phyloP scores from a whole-genome alignment of 164 flowering plant genomes.

The Vitis rupestris region DNA sequence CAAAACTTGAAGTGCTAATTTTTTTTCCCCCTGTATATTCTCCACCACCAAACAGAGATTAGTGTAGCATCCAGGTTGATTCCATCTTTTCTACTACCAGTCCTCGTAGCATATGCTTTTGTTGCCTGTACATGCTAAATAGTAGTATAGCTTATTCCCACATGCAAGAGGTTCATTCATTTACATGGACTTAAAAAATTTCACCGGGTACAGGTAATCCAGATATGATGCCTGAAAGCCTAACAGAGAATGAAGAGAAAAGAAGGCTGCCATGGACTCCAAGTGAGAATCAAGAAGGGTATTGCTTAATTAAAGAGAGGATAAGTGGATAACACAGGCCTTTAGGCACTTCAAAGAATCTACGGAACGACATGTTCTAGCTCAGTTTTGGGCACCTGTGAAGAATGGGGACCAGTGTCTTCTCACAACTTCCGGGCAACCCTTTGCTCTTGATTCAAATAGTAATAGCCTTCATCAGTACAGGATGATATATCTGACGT shows the following conservation, averaged over 20 bases:
- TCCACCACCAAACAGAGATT: no score
- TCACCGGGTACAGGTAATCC: conserved; percentile 34
- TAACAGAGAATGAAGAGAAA: conserved; percentile 27
- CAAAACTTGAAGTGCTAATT: no score
- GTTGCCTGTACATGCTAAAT: no score
- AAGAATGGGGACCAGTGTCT: conserved; percentile 59
- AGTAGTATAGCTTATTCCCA: no score
- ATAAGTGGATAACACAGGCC: conserved; percentile 90
- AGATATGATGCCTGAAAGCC: conserved; percentile 29
- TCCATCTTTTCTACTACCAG: no score
- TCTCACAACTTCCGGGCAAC: conserved; percentile 95
- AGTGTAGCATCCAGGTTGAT: no score
- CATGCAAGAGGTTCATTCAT: no score
- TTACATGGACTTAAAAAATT: conserved; percentile 4
- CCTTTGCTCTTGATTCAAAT: conserved; percentile 81
- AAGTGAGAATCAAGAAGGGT: conserved; percentile 49
- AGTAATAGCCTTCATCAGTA: conserved; percentile 79
- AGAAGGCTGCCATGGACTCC: conserved; percentile 34
- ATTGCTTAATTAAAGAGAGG: conserved; percentile 78
- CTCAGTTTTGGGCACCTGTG: conserved; percentile 97
- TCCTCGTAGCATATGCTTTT: no score
- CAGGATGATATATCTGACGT: conserved; percentile 74
- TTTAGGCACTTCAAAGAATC: conserved; percentile 77
- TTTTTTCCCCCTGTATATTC: no score
- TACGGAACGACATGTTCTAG: conserved; percentile 77